Conservation (phyloP, 1,284 basidiomycete genomes). For the Cystobasidium pallidum region DNA sequence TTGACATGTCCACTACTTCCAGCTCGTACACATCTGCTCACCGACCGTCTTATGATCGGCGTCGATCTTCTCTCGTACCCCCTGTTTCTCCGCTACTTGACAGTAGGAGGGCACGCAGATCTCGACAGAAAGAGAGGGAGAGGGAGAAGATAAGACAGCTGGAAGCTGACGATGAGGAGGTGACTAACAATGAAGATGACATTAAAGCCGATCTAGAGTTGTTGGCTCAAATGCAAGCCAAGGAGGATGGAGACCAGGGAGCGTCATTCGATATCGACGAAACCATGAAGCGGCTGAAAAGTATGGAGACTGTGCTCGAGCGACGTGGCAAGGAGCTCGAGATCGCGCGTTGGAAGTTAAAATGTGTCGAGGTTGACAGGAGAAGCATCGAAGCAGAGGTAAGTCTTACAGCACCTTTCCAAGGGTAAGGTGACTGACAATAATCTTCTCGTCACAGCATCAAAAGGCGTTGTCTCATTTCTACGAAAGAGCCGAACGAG, state of each 20-base stretch:
- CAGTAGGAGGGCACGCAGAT: neutral
- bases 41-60: neutral
- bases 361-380: constrained; percentile 44
- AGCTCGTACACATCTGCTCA: neutral
- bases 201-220: constrained; percentile 26
- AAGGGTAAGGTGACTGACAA: neutral
- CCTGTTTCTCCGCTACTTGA: constrained; percentile 4
- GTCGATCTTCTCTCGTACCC: constrained; percentile 6
- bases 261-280: neutral
- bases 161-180: constrained; percentile 27
- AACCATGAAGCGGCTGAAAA: constrained; percentile 1
- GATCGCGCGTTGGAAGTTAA: constrained; percentile 43
- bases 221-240: constrained; percentile 22
- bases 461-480: constrained; percentile 37
- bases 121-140: constrained; percentile 2
- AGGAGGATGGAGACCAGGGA: neutral
- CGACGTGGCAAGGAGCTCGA: constrained; percentile 44
- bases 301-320: constrained; percentile 42
- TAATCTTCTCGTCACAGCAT: constrained; percentile 7
- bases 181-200: constrained; percentile 25
- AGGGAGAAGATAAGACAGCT: constrained; percentile 9
- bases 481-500: constrained; percentile 37
- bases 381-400: constrained; percentile 34
- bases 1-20: constrained; percentile 22
- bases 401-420: neutral